Base-by-base conservation (phyloP, 2,329 filamentous ascomycete species). In the Colletotrichum eleusines region DNA sequence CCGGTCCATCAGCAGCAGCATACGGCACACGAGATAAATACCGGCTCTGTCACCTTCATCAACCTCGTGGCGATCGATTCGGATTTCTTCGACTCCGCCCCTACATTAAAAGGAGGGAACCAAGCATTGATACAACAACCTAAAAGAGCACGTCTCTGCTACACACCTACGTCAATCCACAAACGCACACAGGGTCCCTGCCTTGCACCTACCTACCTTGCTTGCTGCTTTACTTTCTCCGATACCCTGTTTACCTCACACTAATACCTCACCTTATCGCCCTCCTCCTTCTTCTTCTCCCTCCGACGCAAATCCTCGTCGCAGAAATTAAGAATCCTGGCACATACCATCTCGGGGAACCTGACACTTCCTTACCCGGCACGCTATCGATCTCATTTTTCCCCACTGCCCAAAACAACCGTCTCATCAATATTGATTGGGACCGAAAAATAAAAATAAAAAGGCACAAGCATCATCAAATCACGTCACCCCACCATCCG, bases 351-450 rank as follows among this genome's bases (percentile, higher is more conserved):
- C 58, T 51, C 50, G 40, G 28, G 38, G 11, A 66, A 63, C 38
- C 64, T 63, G 58, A 58, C 64, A 40, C 65, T 59, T 53, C n/a
- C 48, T 23, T 46, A 51, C 66, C 20, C 54, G n/a, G 33, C 53
- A 55, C 33, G n/a, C n/a, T 55, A 38, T 55, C 53, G 4, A 40
- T 55, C 35, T 63, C 20, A n/a, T 31, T 48, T 53, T 42, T 68
- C 68, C 46, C 68, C 68, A 71, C 67, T 58, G 50, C 44, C 63
- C 50, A 63, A 57, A 61, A 35, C 58, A 59, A 38, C 65, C 57
- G 68, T 68, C 64, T 58, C 68, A 59, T 63, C 64, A 63, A 68
- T 58, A 63, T 54, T 68, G 46, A 63, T 54, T 68, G 46, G 64
- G 64, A 68, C 57, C 58, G 40, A 8, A 9, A 44, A 35, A 54